Base-by-base conservation (phyloP, 495 filamentous ascomycete species). In the Chaetomium cochliodes region DNA sequence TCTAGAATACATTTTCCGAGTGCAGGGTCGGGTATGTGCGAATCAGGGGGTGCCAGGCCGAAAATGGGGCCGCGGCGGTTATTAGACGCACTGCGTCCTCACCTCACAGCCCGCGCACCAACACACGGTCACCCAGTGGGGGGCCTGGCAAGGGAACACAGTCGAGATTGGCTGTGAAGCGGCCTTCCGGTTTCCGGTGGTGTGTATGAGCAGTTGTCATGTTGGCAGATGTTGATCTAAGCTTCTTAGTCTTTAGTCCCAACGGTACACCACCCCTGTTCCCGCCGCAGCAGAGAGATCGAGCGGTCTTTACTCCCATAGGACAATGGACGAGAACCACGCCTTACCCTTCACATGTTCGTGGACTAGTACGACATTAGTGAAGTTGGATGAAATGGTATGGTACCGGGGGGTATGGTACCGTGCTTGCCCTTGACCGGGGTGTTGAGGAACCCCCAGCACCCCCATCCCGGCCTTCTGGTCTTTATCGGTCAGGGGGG, bases 231-330 rank as follows among this genome's bases (percentile, higher is more conserved):
- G 16, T 18, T n/a, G n/a, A 13, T 39, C 42, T 47, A 33, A 60
- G 9, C 57, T 49, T 60, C 15, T 60, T 60, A 44, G 18, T 60
- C 16, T 18, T 49, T 44, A 22, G 56, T n/a, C 4, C 56, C 56
- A 58, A 58, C 56, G 41, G 8, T n/a, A 41, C 56, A 58, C 56
- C 25, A 44, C 42, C 57, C 42, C 39, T 18, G 16, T 5, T 30
- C 57, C 13, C 9, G 23, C 23, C 25, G 42, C 57, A 49, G 16
- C 13, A n/a, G 25, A 37, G 25, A 26, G 42, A 28, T 15, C 15
- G 33, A 30, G 52, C 16, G 11, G 33, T 5, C 42, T 22, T 23
- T 49, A 26, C n/a, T 33, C 6, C 26, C 57, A 44, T 23, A 25
- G 26, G 22, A 1, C 20, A 58, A 58, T 22, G 25, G 57, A 16